These are phyloP conservation scores for Russula dissimulans DNA, from an alignment of 768 basidiomycete species.

Conservation along the genomic window DNA sequence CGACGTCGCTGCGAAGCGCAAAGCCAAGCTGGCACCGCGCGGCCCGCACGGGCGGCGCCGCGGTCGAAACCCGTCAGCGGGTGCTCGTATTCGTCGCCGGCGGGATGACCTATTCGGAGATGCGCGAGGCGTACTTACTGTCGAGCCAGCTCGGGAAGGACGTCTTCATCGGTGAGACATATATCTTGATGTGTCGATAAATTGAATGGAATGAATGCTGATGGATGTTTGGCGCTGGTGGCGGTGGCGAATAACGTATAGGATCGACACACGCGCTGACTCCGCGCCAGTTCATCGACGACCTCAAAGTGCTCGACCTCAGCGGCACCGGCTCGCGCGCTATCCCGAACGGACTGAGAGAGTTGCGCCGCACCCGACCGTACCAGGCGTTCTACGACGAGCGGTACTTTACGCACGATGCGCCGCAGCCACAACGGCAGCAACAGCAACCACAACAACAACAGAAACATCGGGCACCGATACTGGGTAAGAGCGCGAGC, in stretches of 20 bases:
- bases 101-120: conserved; percentile 94
- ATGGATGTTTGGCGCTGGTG: not conserved
- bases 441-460: conserved; percentile 30
- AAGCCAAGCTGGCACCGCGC: conserved; percentile 87
- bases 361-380: conserved; percentile 38
- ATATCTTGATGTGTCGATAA: not conserved
- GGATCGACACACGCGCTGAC: conserved; percentile 87
- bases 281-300: conserved; percentile 76
- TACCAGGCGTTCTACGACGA: conserved; percentile 76
- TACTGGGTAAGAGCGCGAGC: conserved; percentile 25
- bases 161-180: conserved; percentile 73
- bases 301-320: conserved; percentile 78
- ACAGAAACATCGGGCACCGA: conserved; percentile 27
- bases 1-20: conserved; percentile 76
- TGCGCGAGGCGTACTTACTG: conserved; percentile 78
- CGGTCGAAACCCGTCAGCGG: conserved; percentile 53
- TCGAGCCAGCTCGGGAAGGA: conserved; percentile 73
- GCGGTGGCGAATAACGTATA: conserved; percentile 24
- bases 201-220: not conserved
- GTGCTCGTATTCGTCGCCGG: conserved; percentile 88
- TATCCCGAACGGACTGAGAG: conserved; percentile 58
- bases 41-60: conserved; percentile 38
- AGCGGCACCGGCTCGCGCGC: conserved; percentile 76
- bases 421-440: conserved; percentile 44
- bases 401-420: conserved; percentile 60